phyloP scores from a whole-genome alignment of 2,329 filamentous ascomycete species.

The Raffaelea arxii region DNA sequence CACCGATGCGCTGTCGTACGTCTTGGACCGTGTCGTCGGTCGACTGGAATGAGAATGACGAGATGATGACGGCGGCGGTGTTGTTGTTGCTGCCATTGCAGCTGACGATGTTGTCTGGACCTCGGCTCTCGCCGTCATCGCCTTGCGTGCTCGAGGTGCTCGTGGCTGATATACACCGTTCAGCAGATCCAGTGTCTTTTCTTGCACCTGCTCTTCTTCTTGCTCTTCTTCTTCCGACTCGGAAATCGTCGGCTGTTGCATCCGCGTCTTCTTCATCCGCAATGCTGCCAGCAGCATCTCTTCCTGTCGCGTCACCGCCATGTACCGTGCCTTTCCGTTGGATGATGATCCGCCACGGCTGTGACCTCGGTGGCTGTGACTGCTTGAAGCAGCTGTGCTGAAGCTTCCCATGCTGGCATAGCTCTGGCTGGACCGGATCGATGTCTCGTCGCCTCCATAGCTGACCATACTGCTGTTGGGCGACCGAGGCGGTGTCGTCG shows the following conservation, averaged over 20 bases:
- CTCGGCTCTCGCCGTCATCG: background rate
- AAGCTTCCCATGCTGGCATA: conserved; percentile 6
- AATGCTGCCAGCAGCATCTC: conserved; percentile 49
- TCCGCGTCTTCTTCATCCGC: conserved; percentile 44
- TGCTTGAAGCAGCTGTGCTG: conserved; percentile 7
- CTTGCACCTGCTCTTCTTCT: conserved; percentile 6
- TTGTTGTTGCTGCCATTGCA: background rate
- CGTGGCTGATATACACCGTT: background rate
- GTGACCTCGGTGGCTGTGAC: no score
- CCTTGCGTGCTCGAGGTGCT: conserved; percentile 2
- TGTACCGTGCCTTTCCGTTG: conserved; percentile 30
- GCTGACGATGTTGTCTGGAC: conserved; percentile 1
- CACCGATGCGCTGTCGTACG: no score
- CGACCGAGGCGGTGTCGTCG: conserved; percentile 37
- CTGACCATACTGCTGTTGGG: conserved; percentile 35
- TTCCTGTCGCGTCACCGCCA: conserved; percentile 49
- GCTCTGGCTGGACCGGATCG: conserved; percentile 20
- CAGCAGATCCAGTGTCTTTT: background rate
- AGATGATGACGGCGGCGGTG: no score
- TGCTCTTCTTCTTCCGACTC: conserved; percentile 29
- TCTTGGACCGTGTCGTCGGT: no score
- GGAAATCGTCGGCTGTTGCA: conserved; percentile 37
- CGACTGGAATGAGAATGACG: no score
- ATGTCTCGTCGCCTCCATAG: conserved; percentile 17
- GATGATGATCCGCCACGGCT: conserved; percentile 6